These are phyloP conservation scores for Leishmania lainsoni DNA, from an alignment of 208 protist genomes.

Conservation along the genomic window DNA sequence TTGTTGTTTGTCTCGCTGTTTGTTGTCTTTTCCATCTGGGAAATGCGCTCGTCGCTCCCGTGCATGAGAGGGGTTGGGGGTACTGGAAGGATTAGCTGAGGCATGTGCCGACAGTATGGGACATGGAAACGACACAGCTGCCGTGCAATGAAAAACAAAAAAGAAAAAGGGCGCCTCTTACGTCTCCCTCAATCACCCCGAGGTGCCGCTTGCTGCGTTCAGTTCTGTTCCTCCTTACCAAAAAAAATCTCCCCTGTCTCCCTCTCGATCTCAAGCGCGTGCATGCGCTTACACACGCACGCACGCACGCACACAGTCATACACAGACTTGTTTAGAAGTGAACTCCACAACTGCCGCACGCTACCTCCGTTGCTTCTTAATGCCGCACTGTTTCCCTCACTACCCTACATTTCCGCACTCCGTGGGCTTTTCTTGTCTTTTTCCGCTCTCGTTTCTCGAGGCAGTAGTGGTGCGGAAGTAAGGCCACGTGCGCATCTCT, in stretches of 20 bases:
- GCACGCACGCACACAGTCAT: neutral
- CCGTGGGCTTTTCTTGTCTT: neutral
- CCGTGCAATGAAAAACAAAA: too few relatives aligned
- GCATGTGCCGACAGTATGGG: neutral
- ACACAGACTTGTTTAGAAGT: neutral
- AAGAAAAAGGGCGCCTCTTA: too few relatives aligned
- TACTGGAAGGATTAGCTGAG: neutral
- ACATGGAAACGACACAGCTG: neutral
- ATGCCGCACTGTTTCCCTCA: neutral
- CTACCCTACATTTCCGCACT: neutral
- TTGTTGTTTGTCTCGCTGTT: neutral
- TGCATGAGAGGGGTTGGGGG: neutral
- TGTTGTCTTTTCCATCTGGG: neutral
- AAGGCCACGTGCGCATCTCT: neutral
- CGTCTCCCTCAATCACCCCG: neutral
- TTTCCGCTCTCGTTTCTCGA: neutral
- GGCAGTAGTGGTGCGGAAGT: neutral
- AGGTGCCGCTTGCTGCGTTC: neutral
- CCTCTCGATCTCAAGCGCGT: neutral
- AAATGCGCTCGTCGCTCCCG: neutral
- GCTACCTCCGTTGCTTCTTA: neutral
- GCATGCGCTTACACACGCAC: neutral
- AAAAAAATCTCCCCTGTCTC: neutral
- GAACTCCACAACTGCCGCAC: neutral
- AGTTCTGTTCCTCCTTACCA: neutral